Base-by-base conservation (phyloP, 805 yeast genomes). In the Candida ovalis region DNA sequence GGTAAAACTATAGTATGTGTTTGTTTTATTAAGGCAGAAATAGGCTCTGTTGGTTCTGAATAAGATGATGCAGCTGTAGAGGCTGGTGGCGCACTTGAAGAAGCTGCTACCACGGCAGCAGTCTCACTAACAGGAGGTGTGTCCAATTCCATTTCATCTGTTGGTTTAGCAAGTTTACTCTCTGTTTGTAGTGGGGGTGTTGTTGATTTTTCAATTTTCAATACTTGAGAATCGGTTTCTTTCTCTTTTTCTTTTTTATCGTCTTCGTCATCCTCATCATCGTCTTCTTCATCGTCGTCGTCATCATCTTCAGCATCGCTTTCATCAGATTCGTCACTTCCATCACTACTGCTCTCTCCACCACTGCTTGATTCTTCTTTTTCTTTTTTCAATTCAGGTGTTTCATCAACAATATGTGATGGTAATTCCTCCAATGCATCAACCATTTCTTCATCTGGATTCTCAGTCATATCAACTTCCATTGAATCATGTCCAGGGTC, bases 1-100 rank as follows among this genome's bases (percentile, higher is more conserved):
- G 97, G 97, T 24, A 90, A 74, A 3, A 90, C 83, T 40, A 90
- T 83, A 0, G 90, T 81, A 61, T 89, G 96, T 0, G 96, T 81
- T 68, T 91, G 97, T 24, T 54, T 60, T 33, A 52, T 49, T 12
- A 61, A 38, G 7, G 52, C 43, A 2, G 62, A 45, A 33, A 52
- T 23, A 7, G 61, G 38, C n/a, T 56, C 42, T 10, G 57, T 57
- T 24, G 52, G 49, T 28, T 52, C 56, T 24, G 19, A 9, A 7
- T 8, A 32, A 6, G 12, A 8, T n/a, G 27, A 19, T 15, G 27
- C 36, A 25, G 23, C 23, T 17, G 39, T 18, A 18, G 39, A 19
- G 4, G 22, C 13, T 35, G 39, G 23, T 17, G 23, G 23, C 17
- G 39, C 17, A 6, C 21, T 19, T 35, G 23, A n/a, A 37, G 13